Evolutionary conservation across 345 rosid species (phyloP).

Genomic region (Kandelia obovata): DNA sequence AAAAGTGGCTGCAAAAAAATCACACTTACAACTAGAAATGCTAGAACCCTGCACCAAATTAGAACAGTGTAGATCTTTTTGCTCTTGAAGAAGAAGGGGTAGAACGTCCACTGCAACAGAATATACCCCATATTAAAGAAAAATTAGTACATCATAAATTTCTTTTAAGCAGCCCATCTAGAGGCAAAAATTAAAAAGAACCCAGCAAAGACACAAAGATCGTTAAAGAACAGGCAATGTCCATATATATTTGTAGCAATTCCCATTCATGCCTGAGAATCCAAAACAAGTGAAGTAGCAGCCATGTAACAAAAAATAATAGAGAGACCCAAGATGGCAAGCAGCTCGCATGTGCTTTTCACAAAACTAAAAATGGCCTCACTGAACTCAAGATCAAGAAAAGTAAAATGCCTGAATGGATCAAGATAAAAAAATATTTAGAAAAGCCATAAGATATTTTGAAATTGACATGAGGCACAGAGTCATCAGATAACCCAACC

Average conservation of each 20-base stretch:
- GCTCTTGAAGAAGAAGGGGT: slow-evolving; percentile 92
- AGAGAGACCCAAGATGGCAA: neutral
- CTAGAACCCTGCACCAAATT: slow-evolving; percentile 95
- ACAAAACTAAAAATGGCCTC: neutral
- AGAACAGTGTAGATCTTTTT: slow-evolving; percentile 95
- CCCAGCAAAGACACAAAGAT: no score
- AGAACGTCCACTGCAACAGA: slow-evolving; percentile 93
- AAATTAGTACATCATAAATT: neutral
- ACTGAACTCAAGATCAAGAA: no score
- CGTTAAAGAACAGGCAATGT: no score
- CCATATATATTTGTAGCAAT: neutral
- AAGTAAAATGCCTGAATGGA: neutral
- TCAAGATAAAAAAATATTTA: neutral
- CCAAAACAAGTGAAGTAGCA: neutral
- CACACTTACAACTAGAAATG: slow-evolving; percentile 87
- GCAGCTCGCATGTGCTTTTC: neutral
- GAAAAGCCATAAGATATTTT: neutral
- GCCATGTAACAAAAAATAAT: neutral
- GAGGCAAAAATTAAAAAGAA: neutral
- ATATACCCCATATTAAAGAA: slow-evolving; percentile 7
- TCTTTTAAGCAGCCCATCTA: neutral
- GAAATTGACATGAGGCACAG: neutral
- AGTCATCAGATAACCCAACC: neutral
- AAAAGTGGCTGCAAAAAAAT: neutral
- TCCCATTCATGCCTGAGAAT: neutral